Evolutionary conservation across 192 early-diverging fungal species (phyloP).

Genomic region (Neocallimastix lanati): DNA sequence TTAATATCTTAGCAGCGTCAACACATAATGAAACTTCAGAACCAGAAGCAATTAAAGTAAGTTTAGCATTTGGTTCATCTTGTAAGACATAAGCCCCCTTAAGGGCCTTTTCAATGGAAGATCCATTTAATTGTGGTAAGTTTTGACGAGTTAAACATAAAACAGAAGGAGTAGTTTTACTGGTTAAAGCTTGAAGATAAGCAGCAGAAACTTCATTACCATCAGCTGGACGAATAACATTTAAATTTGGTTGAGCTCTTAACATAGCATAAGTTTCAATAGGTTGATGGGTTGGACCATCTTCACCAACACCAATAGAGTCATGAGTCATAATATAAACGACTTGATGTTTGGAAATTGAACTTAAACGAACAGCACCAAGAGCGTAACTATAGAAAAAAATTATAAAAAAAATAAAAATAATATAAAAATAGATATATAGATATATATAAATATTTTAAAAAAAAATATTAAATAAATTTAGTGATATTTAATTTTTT

Average conservation of each 20-base stretch:
- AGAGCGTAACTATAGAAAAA: conserved; percentile 39
- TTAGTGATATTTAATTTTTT: too few relatives aligned
- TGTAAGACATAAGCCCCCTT: conserved; percentile 76
- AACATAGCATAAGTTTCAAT: conserved; percentile 79
- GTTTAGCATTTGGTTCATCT: conserved; percentile 38
- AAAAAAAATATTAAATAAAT: conserved; percentile 12
- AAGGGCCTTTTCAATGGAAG: conserved; percentile 56
- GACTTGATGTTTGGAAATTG: conserved; percentile 72
- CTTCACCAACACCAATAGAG: conserved; percentile 95
- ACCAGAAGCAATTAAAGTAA: conserved; percentile 69
- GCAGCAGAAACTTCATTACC: conserved; percentile 85
- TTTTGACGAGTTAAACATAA: conserved; percentile 84
- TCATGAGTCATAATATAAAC: conserved; percentile 99
- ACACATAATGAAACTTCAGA: conserved; percentile 84
- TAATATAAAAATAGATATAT: too few relatives aligned
- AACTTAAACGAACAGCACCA: conserved; percentile 73
- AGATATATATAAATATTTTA: not conserved
- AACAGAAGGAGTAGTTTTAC: conserved; percentile 52
- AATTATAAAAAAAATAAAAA: not conserved
- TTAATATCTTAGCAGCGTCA: too few relatives aligned
- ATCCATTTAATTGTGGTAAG: conserved; percentile 74
- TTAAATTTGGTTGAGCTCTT: conserved; percentile 77
- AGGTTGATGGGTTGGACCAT: conserved; percentile 97
- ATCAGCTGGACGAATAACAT: conserved; percentile 79
- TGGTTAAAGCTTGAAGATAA: conserved; percentile 62